A percentile compares a stretch with the other conserved stretches of the same genome.
These are phyloP conservation scores for Cryphonectria naterciae DNA, from an alignment of 2,329 filamentous ascomycete genomes.

Conservation along the genomic window DNA sequence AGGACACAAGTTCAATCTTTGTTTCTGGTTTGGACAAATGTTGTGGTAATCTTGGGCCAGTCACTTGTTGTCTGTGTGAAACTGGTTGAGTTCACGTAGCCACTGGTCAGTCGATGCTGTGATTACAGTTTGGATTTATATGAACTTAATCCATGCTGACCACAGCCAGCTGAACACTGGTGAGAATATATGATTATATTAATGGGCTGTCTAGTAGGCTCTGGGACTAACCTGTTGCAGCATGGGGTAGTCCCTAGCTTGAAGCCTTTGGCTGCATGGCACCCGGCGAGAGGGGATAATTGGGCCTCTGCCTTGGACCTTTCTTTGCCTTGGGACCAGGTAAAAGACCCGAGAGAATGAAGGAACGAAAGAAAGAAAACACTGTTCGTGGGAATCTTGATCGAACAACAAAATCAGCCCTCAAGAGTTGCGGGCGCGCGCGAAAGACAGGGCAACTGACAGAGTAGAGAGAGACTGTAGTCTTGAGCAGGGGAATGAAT, in stretches of 20 bases:
- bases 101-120: too few relatives aligned
- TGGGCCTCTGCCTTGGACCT: not conserved
- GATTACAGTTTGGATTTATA: not conserved
- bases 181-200: not conserved
- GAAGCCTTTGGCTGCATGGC: not conserved
- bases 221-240: not conserved
- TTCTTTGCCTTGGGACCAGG: too few relatives aligned
- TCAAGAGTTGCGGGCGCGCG: not conserved
- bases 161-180: not conserved
- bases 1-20: too few relatives aligned
- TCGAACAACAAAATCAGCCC: not conserved
- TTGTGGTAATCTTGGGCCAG: not conserved
- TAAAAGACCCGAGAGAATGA: too few relatives aligned
- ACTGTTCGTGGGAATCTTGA: not conserved
- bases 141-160: not conserved
- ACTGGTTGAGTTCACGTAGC: too few relatives aligned
- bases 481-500: not conserved
- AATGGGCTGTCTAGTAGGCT: not conserved
- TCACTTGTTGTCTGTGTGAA: not conserved
- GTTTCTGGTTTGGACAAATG: not conserved
- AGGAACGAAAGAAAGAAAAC: too few relatives aligned
- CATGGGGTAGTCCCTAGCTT: not conserved
- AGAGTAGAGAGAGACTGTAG: not conserved
- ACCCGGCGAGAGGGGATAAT: not conserved
- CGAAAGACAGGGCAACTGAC: not conserved